phyloP scores from a whole-genome alignment of 306 rosid species.

The Cajanus cajan region DNA sequence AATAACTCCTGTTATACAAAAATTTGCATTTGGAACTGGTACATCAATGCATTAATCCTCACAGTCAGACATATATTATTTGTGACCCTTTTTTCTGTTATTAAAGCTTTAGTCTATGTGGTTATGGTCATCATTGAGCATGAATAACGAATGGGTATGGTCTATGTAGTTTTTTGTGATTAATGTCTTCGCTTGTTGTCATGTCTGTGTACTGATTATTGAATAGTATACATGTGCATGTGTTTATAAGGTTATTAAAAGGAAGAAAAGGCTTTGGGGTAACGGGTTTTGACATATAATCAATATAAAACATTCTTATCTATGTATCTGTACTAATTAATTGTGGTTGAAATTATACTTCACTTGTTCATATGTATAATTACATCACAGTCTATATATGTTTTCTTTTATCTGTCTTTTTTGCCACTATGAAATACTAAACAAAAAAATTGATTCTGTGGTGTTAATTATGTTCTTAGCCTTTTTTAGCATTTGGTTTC shows the following conservation, averaged over 20 bases:
- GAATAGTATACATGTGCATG: neutral
- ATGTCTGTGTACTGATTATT: neutral
- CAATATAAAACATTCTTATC: neutral
- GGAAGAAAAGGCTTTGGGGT: neutral
- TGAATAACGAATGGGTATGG: neutral
- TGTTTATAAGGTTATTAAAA: neutral
- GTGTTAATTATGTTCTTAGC: too few species aligned
- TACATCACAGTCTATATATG: too few species aligned
- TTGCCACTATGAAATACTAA: neutral
- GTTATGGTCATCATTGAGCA: neutral
- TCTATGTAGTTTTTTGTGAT: neutral
- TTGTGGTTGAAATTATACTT: too few species aligned
- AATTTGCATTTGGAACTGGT: slow-evolving; percentile 1
- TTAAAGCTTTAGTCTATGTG: neutral
- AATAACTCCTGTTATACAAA: neutral
- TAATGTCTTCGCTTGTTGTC: slow-evolving; percentile 5
- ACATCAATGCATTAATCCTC: neutral
- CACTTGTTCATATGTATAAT: too few species aligned
- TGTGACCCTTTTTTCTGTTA: neutral
- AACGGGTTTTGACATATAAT: neutral
- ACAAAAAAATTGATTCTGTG: too few species aligned
- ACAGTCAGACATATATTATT: neutral
- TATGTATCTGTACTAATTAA: too few species aligned
- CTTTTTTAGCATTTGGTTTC: too few species aligned
- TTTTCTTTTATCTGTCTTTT: neutral